These are phyloP conservation scores for Tricholoma furcatifolium DNA, from an alignment of 768 basidiomycete genomes.

Conservation along the genomic window DNA sequence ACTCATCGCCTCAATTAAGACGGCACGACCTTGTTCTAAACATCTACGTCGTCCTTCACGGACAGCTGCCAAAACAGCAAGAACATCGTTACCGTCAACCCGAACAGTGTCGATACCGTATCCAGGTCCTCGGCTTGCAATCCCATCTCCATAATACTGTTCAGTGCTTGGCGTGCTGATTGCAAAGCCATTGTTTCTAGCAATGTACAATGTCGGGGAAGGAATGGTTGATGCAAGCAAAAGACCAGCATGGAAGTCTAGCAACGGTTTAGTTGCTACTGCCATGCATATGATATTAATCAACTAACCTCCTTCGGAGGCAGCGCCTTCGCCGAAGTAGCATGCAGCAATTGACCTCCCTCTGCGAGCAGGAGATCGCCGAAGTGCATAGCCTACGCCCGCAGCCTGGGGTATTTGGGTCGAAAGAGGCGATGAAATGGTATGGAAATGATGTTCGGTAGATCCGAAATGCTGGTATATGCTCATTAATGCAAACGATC, in stretches of 20 bases:
- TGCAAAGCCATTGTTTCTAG: slow-evolving; percentile 88
- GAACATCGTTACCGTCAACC: slow-evolving; percentile 91
- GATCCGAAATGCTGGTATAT: slow-evolving; percentile 78
- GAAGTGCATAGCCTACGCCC: slow-evolving; percentile 87
- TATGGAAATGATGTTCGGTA: slow-evolving; percentile 81
- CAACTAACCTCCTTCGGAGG: slow-evolving; percentile 74
- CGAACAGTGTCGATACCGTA: slow-evolving; percentile 91
- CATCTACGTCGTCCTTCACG: slow-evolving; percentile 70
- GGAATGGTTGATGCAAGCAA: slow-evolving; percentile 76
- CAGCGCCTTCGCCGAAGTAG: slow-evolving; percentile 93
- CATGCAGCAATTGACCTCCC: slow-evolving; percentile 79
- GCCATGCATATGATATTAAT: neutral
- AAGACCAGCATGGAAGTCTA: slow-evolving; percentile 91
- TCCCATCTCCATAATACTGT: slow-evolving; percentile 91
- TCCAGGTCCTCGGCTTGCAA: slow-evolving; percentile 86
- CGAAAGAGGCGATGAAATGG: slow-evolving; percentile 89
- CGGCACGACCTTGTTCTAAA: slow-evolving; percentile 77
- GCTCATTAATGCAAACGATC: slow-evolving; percentile 3
- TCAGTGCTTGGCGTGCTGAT: slow-evolving; percentile 91
- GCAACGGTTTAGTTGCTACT: slow-evolving; percentile 20
- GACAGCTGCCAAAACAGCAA: slow-evolving; percentile 78
- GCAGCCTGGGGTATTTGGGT: slow-evolving; percentile 96
- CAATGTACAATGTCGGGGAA: slow-evolving; percentile 71
- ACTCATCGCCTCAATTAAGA: slow-evolving; percentile 87
- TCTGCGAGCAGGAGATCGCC: slow-evolving; percentile 68